Base-by-base conservation (phyloP, 2,329 filamentous ascomycete species). In the Nigrograna mackinnonii region DNA sequence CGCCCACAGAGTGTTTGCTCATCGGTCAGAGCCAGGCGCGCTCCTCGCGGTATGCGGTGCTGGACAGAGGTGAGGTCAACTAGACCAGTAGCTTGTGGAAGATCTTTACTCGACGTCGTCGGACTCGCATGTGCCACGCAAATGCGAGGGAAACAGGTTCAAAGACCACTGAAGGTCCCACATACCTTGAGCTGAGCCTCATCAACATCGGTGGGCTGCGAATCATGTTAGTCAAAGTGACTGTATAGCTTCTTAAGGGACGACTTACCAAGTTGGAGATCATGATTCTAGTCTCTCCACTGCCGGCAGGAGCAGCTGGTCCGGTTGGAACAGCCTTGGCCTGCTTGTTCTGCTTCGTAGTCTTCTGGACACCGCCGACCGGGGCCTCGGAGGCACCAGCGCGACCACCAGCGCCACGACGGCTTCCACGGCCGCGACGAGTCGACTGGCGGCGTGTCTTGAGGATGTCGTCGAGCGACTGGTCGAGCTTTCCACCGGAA, bases 151-250 rank as follows among this genome's bases (percentile, higher is more conserved):
- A 58, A 54, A 50, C 55, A 69, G 69, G 69, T 60, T 67, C 60
- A 68, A 65, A 69, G 60, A 66, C 65, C 67, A 57, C 62, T 57
- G 57, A 86, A 79, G 87, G 58, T 62, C 83, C 91, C 91, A 99
- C 94, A 95, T 99, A 99, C 94, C 94, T 99, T 97, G 79, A 99
- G 95, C 85, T 95, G 89, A 78, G 78, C 79, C 82, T 97, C 92
- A 76, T 85, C 89, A 74, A 99, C 91, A 84, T 99, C 94, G 79
- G 86, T 85, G 71, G 94, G 94, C 90, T 97, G 58, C n/a, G n/a
- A 22, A 13, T 42, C 14, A 37, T 20, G 72, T 87, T 76, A 87
- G 80, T 49, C 33, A 7, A 11, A 14, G 32, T 47, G 41, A 21
- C 22, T 28, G 19, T 2, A 40, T 45, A 26, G 21, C 14, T 33